A percentile compares a stretch with the other conserved stretches of the same genome.
Conservation (phyloP, 768 basidiomycete genomes). For the Daedaleopsis nitida region DNA sequence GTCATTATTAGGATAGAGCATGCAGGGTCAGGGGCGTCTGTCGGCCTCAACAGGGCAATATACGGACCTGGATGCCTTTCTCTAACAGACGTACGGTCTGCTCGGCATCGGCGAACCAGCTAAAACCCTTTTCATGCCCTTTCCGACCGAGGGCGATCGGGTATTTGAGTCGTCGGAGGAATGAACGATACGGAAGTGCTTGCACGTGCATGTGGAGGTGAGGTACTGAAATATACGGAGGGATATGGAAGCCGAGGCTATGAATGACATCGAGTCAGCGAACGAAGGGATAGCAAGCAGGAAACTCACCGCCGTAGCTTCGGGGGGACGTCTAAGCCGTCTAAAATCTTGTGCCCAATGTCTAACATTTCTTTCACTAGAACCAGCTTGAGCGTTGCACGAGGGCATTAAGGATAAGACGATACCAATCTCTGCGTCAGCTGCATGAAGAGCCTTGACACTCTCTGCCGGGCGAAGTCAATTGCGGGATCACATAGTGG, state of each 20-base stretch:
- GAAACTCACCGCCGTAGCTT: conserved; percentile 47
- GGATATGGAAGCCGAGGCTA: conserved; percentile 83
- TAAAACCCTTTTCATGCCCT: conserved; percentile 58
- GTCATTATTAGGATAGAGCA: conserved; percentile 2
- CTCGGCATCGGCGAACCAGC: conserved; percentile 69
- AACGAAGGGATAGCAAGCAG: neutral
- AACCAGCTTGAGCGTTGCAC: conserved; percentile 24
- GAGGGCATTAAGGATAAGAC: conserved; percentile 20
- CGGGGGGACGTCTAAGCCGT: conserved; percentile 43
- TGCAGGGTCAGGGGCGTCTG: neutral
- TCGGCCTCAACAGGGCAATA: conserved; percentile 46
- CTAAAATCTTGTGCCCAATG: conserved; percentile 56
- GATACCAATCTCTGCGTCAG: conserved; percentile 54
- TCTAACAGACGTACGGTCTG: conserved; percentile 67
- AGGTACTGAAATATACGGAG: conserved; percentile 71
- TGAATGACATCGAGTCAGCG: neutral
- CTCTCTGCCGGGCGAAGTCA: conserved; percentile 44
- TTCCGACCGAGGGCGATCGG: conserved; percentile 38
- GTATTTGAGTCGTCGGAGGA: conserved; percentile 46
- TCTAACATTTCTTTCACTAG: conserved; percentile 49
- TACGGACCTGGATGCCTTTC: conserved; percentile 48
- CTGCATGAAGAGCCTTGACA: conserved; percentile 46
- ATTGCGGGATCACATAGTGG: neutral
- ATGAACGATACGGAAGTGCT: conserved; percentile 60
- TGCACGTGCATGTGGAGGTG: conserved; percentile 81